These are phyloP conservation scores for Apiospora koreana DNA, from an alignment of 2,329 filamentous ascomycete species.

Conservation along the genomic window DNA sequence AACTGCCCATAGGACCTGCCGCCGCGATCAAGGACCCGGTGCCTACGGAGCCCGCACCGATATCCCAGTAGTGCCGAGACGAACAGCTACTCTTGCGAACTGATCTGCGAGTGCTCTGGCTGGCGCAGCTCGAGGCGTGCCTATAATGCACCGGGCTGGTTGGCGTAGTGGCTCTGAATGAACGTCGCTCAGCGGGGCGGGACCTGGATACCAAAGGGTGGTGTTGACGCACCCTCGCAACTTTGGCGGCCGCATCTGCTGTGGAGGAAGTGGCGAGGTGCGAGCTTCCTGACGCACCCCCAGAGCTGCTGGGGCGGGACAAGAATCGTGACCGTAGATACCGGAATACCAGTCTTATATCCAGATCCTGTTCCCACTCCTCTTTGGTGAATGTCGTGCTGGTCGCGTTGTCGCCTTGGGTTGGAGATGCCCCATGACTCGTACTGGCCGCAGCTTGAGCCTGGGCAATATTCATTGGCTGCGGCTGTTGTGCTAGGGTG, in stretches of 20 bases:
- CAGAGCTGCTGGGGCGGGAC: slow-evolving; percentile 44
- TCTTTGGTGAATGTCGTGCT: slow-evolving; percentile 59
- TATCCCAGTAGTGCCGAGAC: slow-evolving; percentile 88
- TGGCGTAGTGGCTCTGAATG: slow-evolving; percentile 56
- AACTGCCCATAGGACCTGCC: slow-evolving; percentile 70
- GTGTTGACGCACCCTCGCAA: slow-evolving; percentile 82
- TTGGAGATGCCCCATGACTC: slow-evolving; percentile 19
- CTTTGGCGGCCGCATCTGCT: slow-evolving; percentile 72
- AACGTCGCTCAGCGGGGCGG: slow-evolving; percentile 53
- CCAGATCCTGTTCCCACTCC: slow-evolving; percentile 92
- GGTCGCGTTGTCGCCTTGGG: slow-evolving; percentile 21
- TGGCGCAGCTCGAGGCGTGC: slow-evolving; percentile 73
- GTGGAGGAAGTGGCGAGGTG: slow-evolving; percentile 51
- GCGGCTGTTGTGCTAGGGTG: slow-evolving; percentile 41
- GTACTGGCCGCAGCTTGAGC: slow-evolving; percentile 21
- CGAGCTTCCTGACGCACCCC: slow-evolving; percentile 45
- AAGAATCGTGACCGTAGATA: slow-evolving; percentile 80
- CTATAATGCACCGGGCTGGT: slow-evolving; percentile 48
- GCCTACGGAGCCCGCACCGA: slow-evolving; percentile 72
- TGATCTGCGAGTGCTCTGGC: slow-evolving; percentile 79
- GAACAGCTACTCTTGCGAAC: slow-evolving; percentile 66
- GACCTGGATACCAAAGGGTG: slow-evolving; percentile 78
- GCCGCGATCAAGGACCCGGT: slow-evolving; percentile 72
- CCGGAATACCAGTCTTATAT: slow-evolving; percentile 87
- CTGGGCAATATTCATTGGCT: slow-evolving; percentile 39